Evolutionary conservation across 2,329 filamentous ascomycete genomes (phyloP), one percentile per base, ranked within the genome.

Genomic region (Exophiala alcalophila): DNA sequence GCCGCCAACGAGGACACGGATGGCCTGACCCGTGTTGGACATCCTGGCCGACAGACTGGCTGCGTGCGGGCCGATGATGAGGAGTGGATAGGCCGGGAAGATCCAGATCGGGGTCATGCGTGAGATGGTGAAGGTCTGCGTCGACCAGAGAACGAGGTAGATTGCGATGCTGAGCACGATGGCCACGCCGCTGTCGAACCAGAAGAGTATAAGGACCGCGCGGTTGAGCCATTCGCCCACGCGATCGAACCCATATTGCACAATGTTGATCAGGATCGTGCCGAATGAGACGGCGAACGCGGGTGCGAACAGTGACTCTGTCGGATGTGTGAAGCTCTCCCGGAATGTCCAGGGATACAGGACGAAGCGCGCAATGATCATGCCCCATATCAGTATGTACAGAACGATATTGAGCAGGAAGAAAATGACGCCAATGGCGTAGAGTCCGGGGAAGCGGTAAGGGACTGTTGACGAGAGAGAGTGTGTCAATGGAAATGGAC

Each of bases 81-180:
- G 74, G 15, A 92, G 72, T 0, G 87, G 86, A 52, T 94, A 94
- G 1, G 84, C 86, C 0, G 86, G 87, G 53, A 92, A 92, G 40
- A 91, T 88, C 86, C 86, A 92, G 12, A 88, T 80, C 0, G 86
- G 86, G 0, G 86, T 92, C 87, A 94, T 92, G 38, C 81, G 81
- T 23, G 86, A 83, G 33, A 92, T 86, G 0, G 87, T 81, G 54
- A 80, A 81, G 2, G 76, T 79, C 47, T 78, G 75, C 0, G 78
- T 82, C 2, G 75, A 79, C 78, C 78, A 82, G 60, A 91, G 70
- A 27, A 84, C 76, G 10, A 91, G 70, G 58, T 91, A 92, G 38
- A 92, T 81, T 4, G 77, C 77, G 9, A 82, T 76, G 39, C 83
- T 86, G 30, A 81, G 76, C 9, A 78, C 55, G 11, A 86, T 69